Evolutionary conservation across 805 yeast species (phyloP), one percentile per base, ranked within the genome.

Genomic region (Yamadazyma paraphyllophila): DNA sequence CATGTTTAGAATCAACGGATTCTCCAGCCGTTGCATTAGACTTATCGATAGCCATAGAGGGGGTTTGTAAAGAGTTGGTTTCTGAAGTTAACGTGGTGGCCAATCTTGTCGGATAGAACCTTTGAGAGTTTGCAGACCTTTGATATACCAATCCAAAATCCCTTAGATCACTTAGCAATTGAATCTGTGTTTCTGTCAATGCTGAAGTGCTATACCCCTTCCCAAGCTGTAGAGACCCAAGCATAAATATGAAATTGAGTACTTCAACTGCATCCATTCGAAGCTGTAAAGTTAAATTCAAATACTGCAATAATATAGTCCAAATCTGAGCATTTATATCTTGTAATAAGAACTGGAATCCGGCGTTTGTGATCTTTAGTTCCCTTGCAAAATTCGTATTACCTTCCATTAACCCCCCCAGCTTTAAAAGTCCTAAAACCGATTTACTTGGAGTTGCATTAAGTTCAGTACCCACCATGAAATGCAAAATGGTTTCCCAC

Each of bases 201-300:
- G 83, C 81, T 2, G 80, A 68, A 2, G 84, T 76, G 0, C 89
- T 79, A 59, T 94, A 92, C 27, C 89, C 90, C 53, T 85, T 83
- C 1, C 99, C 98, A 20, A 92, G 70, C 59, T 94, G 97, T 43
- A 94, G 71, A 1, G 97, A 87, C 5, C 98, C 98, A 36, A 94
- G 71, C 81, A 92, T 84, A 67, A 94, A 94, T 10, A 94, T 85
- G 63, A 94, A 94, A 63, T 92, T 91, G 38, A 94, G 73, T 31
- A 94, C 96, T 58, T 94, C 99, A 14, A 94, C 98, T 0, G 96
- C 90, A 65, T 94, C 96, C 96, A 91, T 88, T 58, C 87, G 81
- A 42, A 88, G 73, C 24, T 82, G 82, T 58, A 88, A 92, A 1
- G 97, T 80, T 75, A 88, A 78, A 60, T 87, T 85, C 50, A 94